These are phyloP conservation scores for Acer campestre DNA, from an alignment of 345 rosid species.

Conservation along the genomic window DNA sequence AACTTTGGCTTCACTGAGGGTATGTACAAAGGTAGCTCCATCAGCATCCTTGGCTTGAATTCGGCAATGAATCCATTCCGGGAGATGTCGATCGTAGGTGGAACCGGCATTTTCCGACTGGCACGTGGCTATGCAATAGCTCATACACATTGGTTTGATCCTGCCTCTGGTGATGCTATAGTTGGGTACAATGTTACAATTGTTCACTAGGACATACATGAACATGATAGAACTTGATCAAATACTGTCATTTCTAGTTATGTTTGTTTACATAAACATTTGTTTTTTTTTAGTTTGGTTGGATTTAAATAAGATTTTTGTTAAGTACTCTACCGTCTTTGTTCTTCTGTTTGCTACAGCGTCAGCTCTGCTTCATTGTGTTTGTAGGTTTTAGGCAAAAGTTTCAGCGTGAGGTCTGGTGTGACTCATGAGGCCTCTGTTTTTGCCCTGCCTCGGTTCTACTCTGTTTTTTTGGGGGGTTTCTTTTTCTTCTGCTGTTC, in stretches of 20 bases:
- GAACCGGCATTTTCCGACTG: slow-evolving; percentile 59
- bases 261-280: not conserved
- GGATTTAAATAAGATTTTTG: not conserved
- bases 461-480: no score
- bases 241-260: not conserved
- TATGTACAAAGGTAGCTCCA: slow-evolving; percentile 62
- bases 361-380: no score
- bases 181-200: slow-evolving; percentile 67
- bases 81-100: slow-evolving; percentile 69
- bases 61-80: slow-evolving; percentile 32
- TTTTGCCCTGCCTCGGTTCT: no score
- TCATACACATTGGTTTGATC: slow-evolving; percentile 40
- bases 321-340: no score
- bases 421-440: no score
- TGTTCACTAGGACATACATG: slow-evolving; percentile 32
- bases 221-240: not conserved
- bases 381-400: no score
- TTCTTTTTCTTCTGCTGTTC: no score
- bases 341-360: no score
- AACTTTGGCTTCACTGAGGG: slow-evolving; percentile 58
- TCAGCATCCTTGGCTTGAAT: slow-evolving; percentile 56
- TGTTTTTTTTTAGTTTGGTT: not conserved
- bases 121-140: slow-evolving; percentile 69
- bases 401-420: no score
- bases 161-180: slow-evolving; percentile 48